Evolutionary conservation across 2,329 filamentous ascomycete species (phyloP), one percentile per base, ranked within the genome.

Genomic region (Arthrobotrys megalospora): DNA sequence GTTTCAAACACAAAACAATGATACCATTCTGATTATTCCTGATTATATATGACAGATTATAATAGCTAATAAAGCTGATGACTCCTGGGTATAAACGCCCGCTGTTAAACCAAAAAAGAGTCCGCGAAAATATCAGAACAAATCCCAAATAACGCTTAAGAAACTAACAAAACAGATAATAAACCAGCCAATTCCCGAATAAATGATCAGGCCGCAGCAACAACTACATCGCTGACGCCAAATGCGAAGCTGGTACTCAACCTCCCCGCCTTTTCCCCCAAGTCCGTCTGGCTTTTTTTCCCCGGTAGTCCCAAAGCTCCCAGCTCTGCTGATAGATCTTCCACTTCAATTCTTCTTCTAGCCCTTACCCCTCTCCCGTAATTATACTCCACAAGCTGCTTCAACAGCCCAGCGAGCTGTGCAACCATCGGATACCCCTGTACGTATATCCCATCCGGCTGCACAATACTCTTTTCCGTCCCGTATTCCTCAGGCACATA

Each of bases 401-500:
- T 77, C 21, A 77, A 53, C 52, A 77, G 50, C 34, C 36, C 73
- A 2, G 62, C 66, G 10, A 77, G 28, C 47, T 77, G 73, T 3
- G 34, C 45, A n/a, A 77, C 73, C 73, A 77, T 77, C 28, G 73
- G 73, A 28, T 77, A 77, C 11, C 73, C 73, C 7, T 45, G 38
- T 12, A 77, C 43, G 16, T 77, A 77, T 32, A 77, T 66, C 28
- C 66, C 66, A 0, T 50, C 73, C 47, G 72, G 65, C 45, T 67
- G 73, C 43, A 77, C 62, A 21, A 77, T 71, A 24, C 65, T 71
- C 28, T 67, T 77, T 7, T 76, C 72, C 1, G 58, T 66, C 10
- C 66, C 73, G 19, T 50, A 66, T 58, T 77, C 72, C 60, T 77
- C 72, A 10, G 72, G 66, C 14, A 77, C 16, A 55, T 77, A 70